Evolutionary conservation across 345 rosid genomes (phyloP).

Genomic region (Ceriops tagal): DNA sequence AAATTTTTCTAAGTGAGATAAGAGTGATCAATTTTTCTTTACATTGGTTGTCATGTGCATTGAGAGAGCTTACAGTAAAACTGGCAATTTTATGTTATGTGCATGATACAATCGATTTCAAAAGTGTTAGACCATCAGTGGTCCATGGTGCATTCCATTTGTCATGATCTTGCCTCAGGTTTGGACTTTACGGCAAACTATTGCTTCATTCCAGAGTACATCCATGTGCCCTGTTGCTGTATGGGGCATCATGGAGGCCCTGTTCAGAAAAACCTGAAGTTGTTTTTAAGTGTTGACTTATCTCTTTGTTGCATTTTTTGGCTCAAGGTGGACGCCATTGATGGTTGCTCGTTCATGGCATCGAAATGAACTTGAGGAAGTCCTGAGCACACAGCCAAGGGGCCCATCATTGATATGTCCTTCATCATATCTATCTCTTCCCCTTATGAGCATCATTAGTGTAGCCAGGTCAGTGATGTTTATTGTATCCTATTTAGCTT

Average conservation of each 20-base stretch:
- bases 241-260: background rate
- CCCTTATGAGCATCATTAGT: conserved; percentile 85
- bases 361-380: conserved; percentile 74
- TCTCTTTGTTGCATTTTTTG: conserved; percentile 12
- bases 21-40: background rate
- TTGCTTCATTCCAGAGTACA: background rate
- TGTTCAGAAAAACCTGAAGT: background rate
- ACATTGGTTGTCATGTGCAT: background rate
- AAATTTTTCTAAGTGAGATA: background rate
- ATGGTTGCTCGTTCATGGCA: conserved; percentile 97
- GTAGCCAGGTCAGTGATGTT: conserved; percentile 68
- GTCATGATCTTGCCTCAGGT: no score
- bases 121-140: no score
- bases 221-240: background rate
- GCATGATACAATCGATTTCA: no score
- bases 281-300: conserved; percentile 3
- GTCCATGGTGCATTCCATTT: no score
- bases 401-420: conserved; percentile 37
- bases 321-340: conserved; percentile 76
- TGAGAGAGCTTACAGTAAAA: background rate
- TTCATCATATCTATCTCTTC: conserved; percentile 78
- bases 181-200: no score
- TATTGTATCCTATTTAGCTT: conserved; percentile 1
- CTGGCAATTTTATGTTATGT: no score
- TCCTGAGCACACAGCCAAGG: conserved; percentile 48